Conservation (phyloP, 2,329 filamentous ascomycete species). For the Dendrostoma leiphaemia region DNA sequence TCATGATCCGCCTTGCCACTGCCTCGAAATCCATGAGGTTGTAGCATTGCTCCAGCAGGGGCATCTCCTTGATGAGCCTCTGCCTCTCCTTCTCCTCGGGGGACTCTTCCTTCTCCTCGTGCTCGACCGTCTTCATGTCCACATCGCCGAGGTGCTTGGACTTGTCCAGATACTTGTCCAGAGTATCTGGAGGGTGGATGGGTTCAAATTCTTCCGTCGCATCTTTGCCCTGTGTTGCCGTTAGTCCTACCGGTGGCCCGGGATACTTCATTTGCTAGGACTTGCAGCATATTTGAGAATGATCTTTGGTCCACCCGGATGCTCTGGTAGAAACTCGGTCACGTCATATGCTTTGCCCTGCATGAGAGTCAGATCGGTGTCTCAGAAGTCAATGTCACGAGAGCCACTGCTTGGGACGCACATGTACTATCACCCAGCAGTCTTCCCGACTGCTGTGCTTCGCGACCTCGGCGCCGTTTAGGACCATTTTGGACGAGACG, state of each 20-base stretch:
- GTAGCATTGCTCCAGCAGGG: constrained; percentile 81
- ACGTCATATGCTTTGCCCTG: constrained; percentile 83
- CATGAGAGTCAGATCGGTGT: constrained; percentile 17
- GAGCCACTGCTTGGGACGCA: no score
- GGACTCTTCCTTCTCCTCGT: constrained; percentile 65
- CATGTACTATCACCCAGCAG: constrained; percentile 90
- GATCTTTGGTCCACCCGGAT: constrained; percentile 86
- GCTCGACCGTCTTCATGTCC: constrained; percentile 73
- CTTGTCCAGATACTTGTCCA: constrained; percentile 78
- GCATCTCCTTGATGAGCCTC: constrained; percentile 73
- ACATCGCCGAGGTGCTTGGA: constrained; percentile 88
- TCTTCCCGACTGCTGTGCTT: constrained; percentile 79
- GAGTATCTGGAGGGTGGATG: constrained; percentile 82
- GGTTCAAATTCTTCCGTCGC: constrained; percentile 90
- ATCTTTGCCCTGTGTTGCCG: constrained; percentile 68
- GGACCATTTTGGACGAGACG: constrained; percentile 32
- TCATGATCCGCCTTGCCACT: constrained; percentile 87
- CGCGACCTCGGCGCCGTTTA: constrained; percentile 53
- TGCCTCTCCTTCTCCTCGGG: constrained; percentile 62
- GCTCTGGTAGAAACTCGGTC: constrained; percentile 87
- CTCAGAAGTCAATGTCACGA: background rate
- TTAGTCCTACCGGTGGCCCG: background rate
- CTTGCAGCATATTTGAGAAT: constrained; percentile 88
- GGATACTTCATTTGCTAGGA: background rate
- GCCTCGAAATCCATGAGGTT: constrained; percentile 96